Evolutionary conservation across 345 rosid genomes (phyloP), one percentile per base, ranked within the genome.

Genomic region (Eutrema japonicum): DNA sequence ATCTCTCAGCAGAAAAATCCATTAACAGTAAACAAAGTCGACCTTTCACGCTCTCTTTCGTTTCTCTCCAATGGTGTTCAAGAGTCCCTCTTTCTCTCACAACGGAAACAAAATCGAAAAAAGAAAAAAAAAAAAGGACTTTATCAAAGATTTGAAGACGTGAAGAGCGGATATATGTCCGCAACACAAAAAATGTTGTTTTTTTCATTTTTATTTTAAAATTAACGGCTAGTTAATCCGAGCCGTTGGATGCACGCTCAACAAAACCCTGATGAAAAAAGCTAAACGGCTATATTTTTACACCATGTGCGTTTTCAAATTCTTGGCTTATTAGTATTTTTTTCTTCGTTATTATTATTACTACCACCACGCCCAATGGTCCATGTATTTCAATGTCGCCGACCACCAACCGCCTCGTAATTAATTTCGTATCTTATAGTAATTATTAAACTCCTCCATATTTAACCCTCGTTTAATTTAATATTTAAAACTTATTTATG

Each of bases 181-280:
- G 83, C 72, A 72, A 66, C 78, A 63, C 30, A 52, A 33, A 50
- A 50, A 5, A 55, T 38, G 14, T 46, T 5, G 6, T 41, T 49
- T 36, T 29, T 22, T 22, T 22, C 26, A 22, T 22, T 22, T 22
- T 22, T 22, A 22, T 22, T 22, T 22, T 22, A 22, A 79, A 89
- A 63, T 32, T 14, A 92, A 93, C 93, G 93, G 96, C 93, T 90
- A 90, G 87, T 85, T 47, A 74, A 81, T 71, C 0, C 0, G 12
- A 78, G 70, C 98, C 96, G 89, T 85, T 64, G 10, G 94, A 89
- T 92, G 72, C 7, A 11, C 8, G 55, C 52, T 27, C 2, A 13
- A 27, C 5, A n/a, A 71, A 54, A 22, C 38, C 26, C 16, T 30
- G 70, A 78, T 76, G 60, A 66, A 73, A 71, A 22, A 66, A 63